phyloP scores from a whole-genome alignment of 1,139 yeast species.

The Suhomyces bokatorum region DNA sequence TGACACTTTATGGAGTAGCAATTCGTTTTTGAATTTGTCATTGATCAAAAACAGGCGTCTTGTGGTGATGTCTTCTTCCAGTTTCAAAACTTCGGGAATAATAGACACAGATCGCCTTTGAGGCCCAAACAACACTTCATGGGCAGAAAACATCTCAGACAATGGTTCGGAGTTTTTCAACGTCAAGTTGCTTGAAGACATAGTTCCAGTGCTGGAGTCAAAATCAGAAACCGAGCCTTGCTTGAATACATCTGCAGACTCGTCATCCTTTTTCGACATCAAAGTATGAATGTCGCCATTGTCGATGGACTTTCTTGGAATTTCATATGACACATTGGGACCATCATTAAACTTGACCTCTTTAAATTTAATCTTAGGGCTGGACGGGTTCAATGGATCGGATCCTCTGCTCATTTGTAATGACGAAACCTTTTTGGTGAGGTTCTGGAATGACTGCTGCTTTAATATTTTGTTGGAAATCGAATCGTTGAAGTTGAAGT shows the following conservation, averaged over 20 bases:
- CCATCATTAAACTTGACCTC: slow-evolving; percentile 30
- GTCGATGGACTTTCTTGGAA: background rate
- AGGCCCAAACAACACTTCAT: slow-evolving; percentile 34
- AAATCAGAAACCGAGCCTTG: background rate
- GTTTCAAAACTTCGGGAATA: background rate
- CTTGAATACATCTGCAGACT: background rate
- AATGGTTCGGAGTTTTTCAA: slow-evolving; percentile 21
- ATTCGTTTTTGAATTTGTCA: slow-evolving; percentile 21
- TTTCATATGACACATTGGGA: background rate
- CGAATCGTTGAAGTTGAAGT: slow-evolving; percentile 20
- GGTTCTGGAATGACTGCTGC: slow-evolving; percentile 17
- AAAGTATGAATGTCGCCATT: background rate
- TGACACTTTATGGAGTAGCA: slow-evolving; percentile 20
- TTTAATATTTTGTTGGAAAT: slow-evolving; percentile 15
- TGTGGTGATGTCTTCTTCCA: background rate
- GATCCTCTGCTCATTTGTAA: slow-evolving; percentile 25
- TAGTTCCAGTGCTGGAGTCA: background rate
- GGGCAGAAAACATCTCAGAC: slow-evolving; percentile 32
- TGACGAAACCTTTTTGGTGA: slow-evolving; percentile 29
- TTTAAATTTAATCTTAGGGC: slow-evolving; percentile 26
- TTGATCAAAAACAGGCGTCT: slow-evolving; percentile 10
- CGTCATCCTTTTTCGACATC: background rate
- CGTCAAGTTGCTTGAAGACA: background rate
- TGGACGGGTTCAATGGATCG: slow-evolving; percentile 19
- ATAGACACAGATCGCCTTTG: slow-evolving; percentile 8